Evolutionary conservation across 345 rosid species (phyloP), one percentile per base, ranked within the genome.

Genomic region (Trapa bicornis): DNA sequence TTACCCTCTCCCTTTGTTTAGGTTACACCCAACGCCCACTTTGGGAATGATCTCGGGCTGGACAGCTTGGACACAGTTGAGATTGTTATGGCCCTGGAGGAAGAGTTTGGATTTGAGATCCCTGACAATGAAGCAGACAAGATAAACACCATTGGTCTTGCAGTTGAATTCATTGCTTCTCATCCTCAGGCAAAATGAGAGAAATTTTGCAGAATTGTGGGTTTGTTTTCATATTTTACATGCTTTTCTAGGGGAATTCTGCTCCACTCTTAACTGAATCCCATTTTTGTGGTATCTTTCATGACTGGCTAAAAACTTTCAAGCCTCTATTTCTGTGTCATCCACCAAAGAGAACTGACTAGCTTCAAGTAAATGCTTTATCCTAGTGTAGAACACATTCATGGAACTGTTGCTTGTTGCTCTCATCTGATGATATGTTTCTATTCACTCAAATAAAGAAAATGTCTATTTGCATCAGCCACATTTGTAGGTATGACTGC

Each of bases 1-100:
- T 41, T 41, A 41, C 6, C 36, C 9, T 41, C 56, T 65, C 63
- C 29, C 4, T 56, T 64, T 41, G 9, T 42, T 15, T 53, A 94
- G 99, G 99, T 94, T 48, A 75, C 89, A 43, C 76, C 91, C 36
- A 76, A 50, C 72, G 87, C 97, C 37, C 91, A 86, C 83, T 94
- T 94, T 77, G 89, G 87, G 73, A 89, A 80, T 47, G 99, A 94
- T 76, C 91, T 94, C 9, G 99, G 96, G 13, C 82, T 94, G 32
- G 99, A 94, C 76, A 94, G 97, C 78, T 78, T 94, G 76, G 99
- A 94, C 72, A 79, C 81, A 0, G 99, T 91, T 68, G 99, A 94
- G 81, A 70, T 94, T 29, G 99, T 94, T 66, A 93, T 93, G 98
- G 97, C 97, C 41, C 82, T 93, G 0, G 98, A 93, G 80, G 98